Evolutionary conservation across 73 alveolate species (phyloP), one percentile per base, ranked within the genome.

Genomic region (Stentor coeruleus): DNA sequence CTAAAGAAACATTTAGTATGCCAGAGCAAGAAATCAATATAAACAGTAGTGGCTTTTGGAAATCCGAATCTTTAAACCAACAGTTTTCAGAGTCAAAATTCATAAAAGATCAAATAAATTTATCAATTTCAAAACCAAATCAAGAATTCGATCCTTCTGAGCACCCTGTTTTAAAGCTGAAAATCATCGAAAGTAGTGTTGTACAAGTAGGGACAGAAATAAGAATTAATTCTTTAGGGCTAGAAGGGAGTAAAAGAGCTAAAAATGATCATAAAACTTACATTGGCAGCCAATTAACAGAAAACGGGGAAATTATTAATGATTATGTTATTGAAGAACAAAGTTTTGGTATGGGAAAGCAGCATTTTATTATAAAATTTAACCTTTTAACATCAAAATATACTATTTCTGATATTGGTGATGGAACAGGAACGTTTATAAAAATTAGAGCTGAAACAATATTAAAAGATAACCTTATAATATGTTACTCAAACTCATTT

Each of bases 341-440:
- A n/a, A n/a, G n/a, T n/a, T n/a, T n/a, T n/a, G 86, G 86, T 38
- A 75, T 82, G 37, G 91, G 88, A 37, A 81, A 82, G 11, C 38
- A 75, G 74, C 91, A 86, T 37, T 81, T 86, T 36, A 73, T 57
- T 49, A 86, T 86, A 30, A 59, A 86, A 35, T 86, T 66, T 38
- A 82, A 79, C 66, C 39, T 39, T 42, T 40, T 74, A 38, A 82
- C 58, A 3, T 3, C 40, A 4, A 35, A 3, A 35, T 82, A 14
- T 74, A 41, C 33, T 3, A 66, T 82, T 74, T 81, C 80, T 30
- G 91, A 86, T 55, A 74, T 86, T 2, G 91, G 88, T 3, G 15
- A 40, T 30, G 91, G 91, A n/a, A 82, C 88, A 40, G 91, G 91
- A 2, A 86, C 91, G 14, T 86, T 86, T 74, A 39, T 86, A 1